Evolutionary conservation across 2,329 filamentous ascomycete species (phyloP).

Genomic region (Diaporthe batatas): DNA sequence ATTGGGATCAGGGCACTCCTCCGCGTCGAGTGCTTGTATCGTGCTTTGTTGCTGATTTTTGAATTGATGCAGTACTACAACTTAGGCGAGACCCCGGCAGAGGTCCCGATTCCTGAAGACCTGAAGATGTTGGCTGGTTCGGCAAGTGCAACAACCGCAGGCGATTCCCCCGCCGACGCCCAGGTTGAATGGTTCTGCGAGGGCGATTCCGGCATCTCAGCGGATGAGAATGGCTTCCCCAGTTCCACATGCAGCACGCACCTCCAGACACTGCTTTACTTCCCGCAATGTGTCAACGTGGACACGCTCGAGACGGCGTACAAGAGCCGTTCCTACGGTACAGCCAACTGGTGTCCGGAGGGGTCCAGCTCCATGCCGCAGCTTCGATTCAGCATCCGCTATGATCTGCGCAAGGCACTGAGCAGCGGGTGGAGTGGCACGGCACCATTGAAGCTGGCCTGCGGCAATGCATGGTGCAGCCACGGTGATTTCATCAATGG

Average conservation of each 20-base stretch:
- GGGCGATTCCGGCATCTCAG: slow-evolving; percentile 49
- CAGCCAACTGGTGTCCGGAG: slow-evolving; percentile 53
- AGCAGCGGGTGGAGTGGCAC: slow-evolving; percentile 56
- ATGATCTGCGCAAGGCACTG: slow-evolving; percentile 56
- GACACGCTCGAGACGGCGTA: slow-evolving; percentile 49
- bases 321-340: slow-evolving; percentile 48
- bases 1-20: background rate
- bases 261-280: slow-evolving; percentile 69
- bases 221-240: slow-evolving; percentile 77
- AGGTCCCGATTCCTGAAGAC: slow-evolving; percentile 45
- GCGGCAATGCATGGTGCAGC: slow-evolving; percentile 53
- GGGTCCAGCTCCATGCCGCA: slow-evolving; percentile 58
- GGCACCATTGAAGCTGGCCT: slow-evolving; percentile 56
- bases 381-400: slow-evolving; percentile 58
- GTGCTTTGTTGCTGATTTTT: slow-evolving; percentile 44
- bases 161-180: slow-evolving; percentile 42
- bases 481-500: slow-evolving; percentile 63
- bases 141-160: slow-evolving; percentile 56
- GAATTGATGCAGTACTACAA: slow-evolving; percentile 42
- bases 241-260: slow-evolving; percentile 76
- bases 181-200: slow-evolving; percentile 46
- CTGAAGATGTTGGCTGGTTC: slow-evolving; percentile 53
- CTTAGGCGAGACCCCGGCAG: slow-evolving; percentile 43
- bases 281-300: slow-evolving; percentile 57
- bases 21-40: slow-evolving; percentile 52